Conservation (phyloP, 2,329 filamentous ascomycete genomes). For the Colletotrichum coccodes region DNA sequence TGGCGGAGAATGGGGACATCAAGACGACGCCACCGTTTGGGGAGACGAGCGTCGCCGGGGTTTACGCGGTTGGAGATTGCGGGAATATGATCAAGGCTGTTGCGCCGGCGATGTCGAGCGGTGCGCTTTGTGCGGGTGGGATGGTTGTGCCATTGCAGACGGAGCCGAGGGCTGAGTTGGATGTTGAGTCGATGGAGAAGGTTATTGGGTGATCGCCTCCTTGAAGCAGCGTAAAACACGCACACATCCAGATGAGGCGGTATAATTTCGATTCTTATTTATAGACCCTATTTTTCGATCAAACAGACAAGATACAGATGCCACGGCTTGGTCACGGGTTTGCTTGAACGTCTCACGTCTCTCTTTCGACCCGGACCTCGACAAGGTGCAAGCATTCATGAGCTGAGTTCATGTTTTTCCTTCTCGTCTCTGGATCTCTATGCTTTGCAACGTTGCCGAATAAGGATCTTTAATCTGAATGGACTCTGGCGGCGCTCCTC, state of each 20-base stretch:
- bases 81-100: slow-evolving; percentile 43
- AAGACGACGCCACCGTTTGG: slow-evolving; percentile 54
- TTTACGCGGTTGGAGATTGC: slow-evolving; percentile 65
- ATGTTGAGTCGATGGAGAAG: slow-evolving; percentile 2
- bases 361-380: neutral
- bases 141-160: slow-evolving; percentile 32
- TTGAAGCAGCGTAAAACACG: neutral
- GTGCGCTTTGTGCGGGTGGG: slow-evolving; percentile 40
- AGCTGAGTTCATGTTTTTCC: neutral
- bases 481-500: neutral
- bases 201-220: neutral
- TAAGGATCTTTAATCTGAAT: neutral
- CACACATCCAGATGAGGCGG: neutral
- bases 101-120: slow-evolving; percentile 41
- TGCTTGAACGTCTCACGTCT: too few relatives aligned
- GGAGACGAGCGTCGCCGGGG: slow-evolving; percentile 59
- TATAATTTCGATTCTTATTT: too few relatives aligned
- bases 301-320: neutral
- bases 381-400: neutral
- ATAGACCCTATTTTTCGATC: too few relatives aligned
- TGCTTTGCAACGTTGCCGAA: too few relatives aligned
- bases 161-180: slow-evolving; percentile 20
- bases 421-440: neutral
- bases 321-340: neutral
- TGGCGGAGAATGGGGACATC: slow-evolving; percentile 54